Conservation (phyloP, 495 filamentous ascomycete genomes). For the Penicillium lividum region DNA sequence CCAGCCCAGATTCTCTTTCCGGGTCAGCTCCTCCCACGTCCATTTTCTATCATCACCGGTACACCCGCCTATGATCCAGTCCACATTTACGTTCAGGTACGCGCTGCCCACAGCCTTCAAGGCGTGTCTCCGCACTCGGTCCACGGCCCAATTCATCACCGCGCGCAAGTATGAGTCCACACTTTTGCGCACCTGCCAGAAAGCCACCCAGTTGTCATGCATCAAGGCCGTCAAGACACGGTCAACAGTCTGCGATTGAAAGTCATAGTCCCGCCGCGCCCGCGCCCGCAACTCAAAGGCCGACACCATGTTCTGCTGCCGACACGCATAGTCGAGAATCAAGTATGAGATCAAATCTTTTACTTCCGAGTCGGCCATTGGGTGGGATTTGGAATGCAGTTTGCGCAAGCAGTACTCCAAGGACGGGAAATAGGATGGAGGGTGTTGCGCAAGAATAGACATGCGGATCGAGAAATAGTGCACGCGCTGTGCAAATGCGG, state of each 20-base stretch:
- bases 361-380: conserved; percentile 65
- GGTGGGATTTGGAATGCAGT: conserved; percentile 62
- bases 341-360: conserved; percentile 78
- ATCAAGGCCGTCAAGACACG: conserved; percentile 68
- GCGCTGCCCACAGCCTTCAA: conserved; percentile 81
- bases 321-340: conserved; percentile 85
- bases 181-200: conserved; percentile 66
- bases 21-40: conserved; percentile 71
- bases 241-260: conserved; percentile 63
- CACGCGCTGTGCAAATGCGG: conserved; percentile 65
- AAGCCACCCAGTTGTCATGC: conserved; percentile 79
- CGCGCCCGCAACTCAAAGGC: conserved; percentile 63
- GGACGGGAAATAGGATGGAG: conserved; percentile 87
- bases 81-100: conserved; percentile 71
- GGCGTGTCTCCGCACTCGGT: conserved; percentile 65
- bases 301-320: conserved; percentile 69
- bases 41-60: conserved; percentile 62
- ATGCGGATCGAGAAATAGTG: conserved; percentile 81
- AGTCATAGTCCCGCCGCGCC: conserved; percentile 49
- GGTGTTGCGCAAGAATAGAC: conserved; percentile 73
- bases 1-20: conserved; percentile 75
- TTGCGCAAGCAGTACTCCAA: conserved; percentile 72
- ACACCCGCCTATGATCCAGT: conserved; percentile 46
- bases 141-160: conserved; percentile 79
- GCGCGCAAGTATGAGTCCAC: conserved; percentile 76